phyloP scores from a whole-genome alignment of 2,329 filamentous ascomycete genomes.

The Botryotinia narcissicola region DNA sequence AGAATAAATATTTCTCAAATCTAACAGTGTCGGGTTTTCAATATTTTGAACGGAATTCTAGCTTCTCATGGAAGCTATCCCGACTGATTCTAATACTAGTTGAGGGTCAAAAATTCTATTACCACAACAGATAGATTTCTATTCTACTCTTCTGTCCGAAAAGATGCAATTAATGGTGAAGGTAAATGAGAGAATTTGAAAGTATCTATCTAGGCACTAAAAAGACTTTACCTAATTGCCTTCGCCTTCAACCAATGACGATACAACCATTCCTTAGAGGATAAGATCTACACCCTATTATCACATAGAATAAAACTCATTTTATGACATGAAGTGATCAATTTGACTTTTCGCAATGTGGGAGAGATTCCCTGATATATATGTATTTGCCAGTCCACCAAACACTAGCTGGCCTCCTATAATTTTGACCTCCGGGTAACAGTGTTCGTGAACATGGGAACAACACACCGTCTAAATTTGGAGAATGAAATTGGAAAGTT shows the following conservation, averaged over 20 bases:
- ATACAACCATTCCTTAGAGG: background rate
- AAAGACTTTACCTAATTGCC: background rate
- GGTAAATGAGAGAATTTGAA: background rate
- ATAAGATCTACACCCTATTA: background rate
- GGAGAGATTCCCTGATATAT: too few relatives aligned
- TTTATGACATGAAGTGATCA: background rate
- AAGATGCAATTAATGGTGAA: background rate
- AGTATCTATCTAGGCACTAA: background rate
- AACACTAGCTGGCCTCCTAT: background rate
- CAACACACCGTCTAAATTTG: background rate
- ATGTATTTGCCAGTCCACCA: too few relatives aligned
- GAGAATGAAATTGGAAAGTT: background rate
- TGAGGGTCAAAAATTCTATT: background rate
- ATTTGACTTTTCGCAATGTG: background rate
- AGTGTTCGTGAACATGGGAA: background rate
- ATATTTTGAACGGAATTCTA: background rate
- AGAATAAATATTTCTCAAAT: too few relatives aligned
- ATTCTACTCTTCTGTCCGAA: background rate
- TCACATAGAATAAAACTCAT: background rate
- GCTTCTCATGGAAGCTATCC: background rate
- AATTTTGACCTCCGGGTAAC: background rate
- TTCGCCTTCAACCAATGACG: background rate
- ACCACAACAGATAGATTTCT: background rate
- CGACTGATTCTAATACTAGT: background rate
- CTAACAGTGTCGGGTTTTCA: background rate